These are phyloP conservation scores for Cocos nucifera DNA, from an alignment of 176 grass and related monocot species.

Conservation along the genomic window DNA sequence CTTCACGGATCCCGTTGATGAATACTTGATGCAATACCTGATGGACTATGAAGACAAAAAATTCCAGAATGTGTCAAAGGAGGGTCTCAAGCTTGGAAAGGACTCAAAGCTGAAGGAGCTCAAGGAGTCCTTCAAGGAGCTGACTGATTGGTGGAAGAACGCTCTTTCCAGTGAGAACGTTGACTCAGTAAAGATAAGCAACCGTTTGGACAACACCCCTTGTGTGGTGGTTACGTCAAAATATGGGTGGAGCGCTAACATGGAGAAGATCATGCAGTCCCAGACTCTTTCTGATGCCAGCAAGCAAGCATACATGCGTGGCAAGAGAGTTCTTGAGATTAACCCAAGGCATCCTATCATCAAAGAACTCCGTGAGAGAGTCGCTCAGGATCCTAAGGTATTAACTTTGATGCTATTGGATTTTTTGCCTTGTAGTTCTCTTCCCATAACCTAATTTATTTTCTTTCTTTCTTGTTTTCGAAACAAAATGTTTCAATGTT, in stretches of 20 bases:
- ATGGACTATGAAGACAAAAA: conserved; percentile 99
- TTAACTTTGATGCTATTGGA: too few relatives aligned
- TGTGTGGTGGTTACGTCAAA: conserved; percentile 83
- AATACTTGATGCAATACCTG: conserved; percentile 98
- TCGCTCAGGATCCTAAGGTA: conserved; percentile 74
- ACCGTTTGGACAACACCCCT: conserved; percentile 66
- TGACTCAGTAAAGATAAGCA: conserved; percentile 95
- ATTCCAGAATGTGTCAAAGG: conserved; percentile 99
- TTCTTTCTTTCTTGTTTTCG: too few relatives aligned
- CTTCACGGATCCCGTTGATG: conserved; percentile 89
- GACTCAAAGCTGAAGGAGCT: conserved; percentile 95
- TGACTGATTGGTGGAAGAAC: conserved; percentile 92
- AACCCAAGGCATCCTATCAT: conserved; percentile 91
- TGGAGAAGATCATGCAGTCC: conserved; percentile 99
- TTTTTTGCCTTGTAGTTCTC: too few relatives aligned
- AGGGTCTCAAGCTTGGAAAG: conserved; percentile 81
- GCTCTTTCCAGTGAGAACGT: conserved; percentile 62
- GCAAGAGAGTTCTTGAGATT: conserved; percentile 89
- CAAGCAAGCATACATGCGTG: conserved; percentile 89
- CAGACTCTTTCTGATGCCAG: conserved; percentile 72
- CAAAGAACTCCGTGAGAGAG: conserved; percentile 91
- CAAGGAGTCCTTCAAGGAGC: conserved; percentile 93
- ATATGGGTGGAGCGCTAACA: conserved; percentile 88
- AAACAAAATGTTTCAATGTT: too few relatives aligned
- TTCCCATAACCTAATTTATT: too few relatives aligned